Evolutionary conservation across 805 yeast species (phyloP), one percentile per base, ranked within the genome.

Genomic region (Ogataea trehaloabstinens): DNA sequence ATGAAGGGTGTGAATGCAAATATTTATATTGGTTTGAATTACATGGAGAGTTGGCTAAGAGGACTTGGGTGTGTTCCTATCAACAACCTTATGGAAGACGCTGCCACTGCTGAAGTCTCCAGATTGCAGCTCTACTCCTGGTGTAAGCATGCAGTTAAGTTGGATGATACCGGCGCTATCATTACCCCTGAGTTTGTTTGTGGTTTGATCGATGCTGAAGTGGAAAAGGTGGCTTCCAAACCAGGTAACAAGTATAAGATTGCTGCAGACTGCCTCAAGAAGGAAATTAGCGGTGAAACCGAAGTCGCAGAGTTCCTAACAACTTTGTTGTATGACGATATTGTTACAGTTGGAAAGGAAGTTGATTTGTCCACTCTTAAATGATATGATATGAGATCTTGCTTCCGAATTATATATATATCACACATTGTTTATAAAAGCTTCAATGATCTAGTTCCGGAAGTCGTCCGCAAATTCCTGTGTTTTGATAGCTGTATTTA

Each of bases 101-200:
- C 95, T 20, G 93, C 93, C 24, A 85, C 95, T 35, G 91, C 93
- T 28, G 95, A 85, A 64, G 95, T 85, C 28, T 81, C 90, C 25
- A 76, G 93, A 67, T 74, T 88, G 45, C 91, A 84, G 65, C 70
- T 85, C 51, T 81, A 81, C 73, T 88, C 86, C 59, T 85, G 95
- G 95, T 85, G 80, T 37, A 82, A 79, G 42, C 90, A 85, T 59
- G 76, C 78, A 31, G 83, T 78, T 31, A 65, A 58, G 40, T 58
- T 76, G 44, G 71, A 77, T 39, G 86, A 82, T 53, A 70, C 79
- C 19, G 80, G 80, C 34, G 72, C 68, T 38, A 65, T 54, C 19
- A 71, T 84, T 24, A 80, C 85, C 40, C 74, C 84, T 38, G 79
- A 75, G 27, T 74, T 78, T 51, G 79, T 83, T 35, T 55, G 70